A percentile compares a stretch with the other conserved stretches of the same genome.
These are phyloP conservation scores for Erythrophleum ivorense DNA, from an alignment of 331 rosid genomes.

Conservation along the genomic window DNA sequence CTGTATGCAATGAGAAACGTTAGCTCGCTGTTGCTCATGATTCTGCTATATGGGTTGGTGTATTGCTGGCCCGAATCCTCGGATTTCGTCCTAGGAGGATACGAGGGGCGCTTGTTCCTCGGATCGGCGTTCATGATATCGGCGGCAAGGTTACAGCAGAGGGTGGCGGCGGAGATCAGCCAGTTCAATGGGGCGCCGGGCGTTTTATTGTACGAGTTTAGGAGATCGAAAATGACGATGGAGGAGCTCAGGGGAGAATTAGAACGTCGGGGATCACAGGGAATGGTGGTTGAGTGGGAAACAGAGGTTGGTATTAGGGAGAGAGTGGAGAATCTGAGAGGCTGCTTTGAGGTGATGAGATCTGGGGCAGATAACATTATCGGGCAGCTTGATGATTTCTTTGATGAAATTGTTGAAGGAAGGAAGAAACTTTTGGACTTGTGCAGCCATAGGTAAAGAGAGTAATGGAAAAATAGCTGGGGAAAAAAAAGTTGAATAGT, in stretches of 20 bases:
- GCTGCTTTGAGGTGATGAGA: slow-evolving; percentile 10
- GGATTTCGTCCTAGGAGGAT: slow-evolving; percentile 52
- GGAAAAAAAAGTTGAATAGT: not conserved
- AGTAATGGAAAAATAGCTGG: not conserved
- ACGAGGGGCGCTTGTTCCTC: slow-evolving; percentile 66
- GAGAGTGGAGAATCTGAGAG: slow-evolving; percentile 26
- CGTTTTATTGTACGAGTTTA: slow-evolving; percentile 40
- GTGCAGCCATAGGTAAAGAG: slow-evolving; percentile 79
- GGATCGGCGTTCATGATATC: slow-evolving; percentile 79
- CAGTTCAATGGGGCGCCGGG: slow-evolving; percentile 63
- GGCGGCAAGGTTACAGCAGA: slow-evolving; percentile 70
- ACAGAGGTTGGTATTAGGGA: not conserved
- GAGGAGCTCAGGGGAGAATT: slow-evolving; percentile 23
- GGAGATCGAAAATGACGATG: slow-evolving; percentile 10
- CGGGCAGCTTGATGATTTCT: slow-evolving; percentile 75
- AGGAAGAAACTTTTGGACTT: slow-evolving; percentile 92
- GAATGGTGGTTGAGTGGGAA: slow-evolving; percentile 25
- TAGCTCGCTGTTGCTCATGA: slow-evolving; percentile 71
- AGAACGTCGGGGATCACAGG: slow-evolving; percentile 17
- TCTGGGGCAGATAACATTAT: slow-evolving; percentile 24
- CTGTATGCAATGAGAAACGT: slow-evolving; percentile 84
- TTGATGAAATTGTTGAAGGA: slow-evolving; percentile 89
- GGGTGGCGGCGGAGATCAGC: slow-evolving; percentile 66
- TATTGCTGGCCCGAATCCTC: slow-evolving; percentile 77
- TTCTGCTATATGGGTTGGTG: slow-evolving; percentile 67